phyloP scores from a whole-genome alignment of 805 yeast genomes.

The Scheffersomyces coipomensis region DNA sequence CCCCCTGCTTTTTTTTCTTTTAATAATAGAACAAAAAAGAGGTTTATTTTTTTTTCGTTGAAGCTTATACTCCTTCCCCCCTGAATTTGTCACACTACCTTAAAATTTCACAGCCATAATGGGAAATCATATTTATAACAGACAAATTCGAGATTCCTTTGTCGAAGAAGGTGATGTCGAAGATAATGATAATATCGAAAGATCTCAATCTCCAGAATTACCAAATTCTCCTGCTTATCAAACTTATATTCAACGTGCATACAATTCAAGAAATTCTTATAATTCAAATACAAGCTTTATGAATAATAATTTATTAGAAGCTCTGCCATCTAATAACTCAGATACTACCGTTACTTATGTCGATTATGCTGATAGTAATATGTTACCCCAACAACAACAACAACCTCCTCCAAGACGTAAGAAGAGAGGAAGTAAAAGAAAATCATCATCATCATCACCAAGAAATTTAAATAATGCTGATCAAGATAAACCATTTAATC shows the following conservation, averaged over 20 bases:
- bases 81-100: neutral
- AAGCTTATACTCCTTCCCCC: neutral
- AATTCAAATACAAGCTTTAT: neutral
- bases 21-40: neutral
- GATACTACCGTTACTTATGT: slow-evolving; percentile 16
- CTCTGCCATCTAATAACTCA: slow-evolving; percentile 7
- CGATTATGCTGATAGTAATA: slow-evolving; percentile 3
- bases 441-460: neutral
- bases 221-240: slow-evolving; percentile 1
- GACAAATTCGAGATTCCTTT: neutral
- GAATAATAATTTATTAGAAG: slow-evolving; percentile 3
- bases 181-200: slow-evolving; percentile 4
- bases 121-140: slow-evolving; percentile 1
- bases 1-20: neutral
- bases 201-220: neutral
- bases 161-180: slow-evolving; percentile 5
- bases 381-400: neutral
- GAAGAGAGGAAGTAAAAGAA: neutral
- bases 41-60: neutral
- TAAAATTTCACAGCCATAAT: neutral
- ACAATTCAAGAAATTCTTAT: neutral
- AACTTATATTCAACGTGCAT: slow-evolving; percentile 7
- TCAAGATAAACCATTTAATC: neutral
- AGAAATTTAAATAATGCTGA: neutral
- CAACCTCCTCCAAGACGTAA: slow-evolving; percentile 1